Evolutionary conservation across 768 basidiomycete genomes (phyloP).

Genomic region (Naganishia kalamii): DNA sequence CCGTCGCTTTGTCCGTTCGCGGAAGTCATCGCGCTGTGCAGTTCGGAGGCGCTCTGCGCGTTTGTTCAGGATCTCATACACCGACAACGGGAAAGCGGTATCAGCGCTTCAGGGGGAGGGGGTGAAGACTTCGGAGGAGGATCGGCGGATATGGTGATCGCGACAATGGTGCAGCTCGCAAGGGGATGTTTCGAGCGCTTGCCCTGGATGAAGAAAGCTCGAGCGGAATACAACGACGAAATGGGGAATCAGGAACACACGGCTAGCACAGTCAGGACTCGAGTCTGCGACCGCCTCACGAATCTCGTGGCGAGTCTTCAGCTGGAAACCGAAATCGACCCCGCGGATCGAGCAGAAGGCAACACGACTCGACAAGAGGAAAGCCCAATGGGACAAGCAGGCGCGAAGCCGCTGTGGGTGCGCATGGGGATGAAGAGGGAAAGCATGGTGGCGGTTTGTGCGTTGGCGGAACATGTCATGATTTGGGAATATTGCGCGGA

Average conservation of each 20-base stretch:
- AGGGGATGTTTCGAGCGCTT: background rate
- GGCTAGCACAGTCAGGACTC: background rate
- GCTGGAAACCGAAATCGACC: background rate
- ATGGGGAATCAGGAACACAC: no score
- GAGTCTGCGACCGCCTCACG: slow-evolving; percentile 1
- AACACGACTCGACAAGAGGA: no score
- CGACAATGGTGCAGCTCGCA: background rate
- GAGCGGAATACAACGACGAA: background rate
- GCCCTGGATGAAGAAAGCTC: background rate
- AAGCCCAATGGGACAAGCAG: background rate
- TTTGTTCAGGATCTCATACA: background rate
- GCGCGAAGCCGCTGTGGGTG: background rate
- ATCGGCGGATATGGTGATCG: background rate
- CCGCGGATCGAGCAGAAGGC: background rate
- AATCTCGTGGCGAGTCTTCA: background rate
- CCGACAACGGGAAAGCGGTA: background rate
- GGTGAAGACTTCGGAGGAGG: background rate
- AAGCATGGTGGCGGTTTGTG: background rate
- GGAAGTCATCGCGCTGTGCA: slow-evolving; percentile 5
- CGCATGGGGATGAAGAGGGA: slow-evolving; percentile 1
- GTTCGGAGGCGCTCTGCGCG: background rate
- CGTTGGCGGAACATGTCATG: background rate
- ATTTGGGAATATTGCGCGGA: background rate
- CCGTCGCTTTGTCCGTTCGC: background rate
- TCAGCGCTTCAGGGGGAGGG: background rate